A percentile compares a stretch with the other conserved stretches of the same genome.
phyloP scores from a whole-genome alignment of 129 eudicot species.

The Chrysanthemum lavandulifolium region DNA sequence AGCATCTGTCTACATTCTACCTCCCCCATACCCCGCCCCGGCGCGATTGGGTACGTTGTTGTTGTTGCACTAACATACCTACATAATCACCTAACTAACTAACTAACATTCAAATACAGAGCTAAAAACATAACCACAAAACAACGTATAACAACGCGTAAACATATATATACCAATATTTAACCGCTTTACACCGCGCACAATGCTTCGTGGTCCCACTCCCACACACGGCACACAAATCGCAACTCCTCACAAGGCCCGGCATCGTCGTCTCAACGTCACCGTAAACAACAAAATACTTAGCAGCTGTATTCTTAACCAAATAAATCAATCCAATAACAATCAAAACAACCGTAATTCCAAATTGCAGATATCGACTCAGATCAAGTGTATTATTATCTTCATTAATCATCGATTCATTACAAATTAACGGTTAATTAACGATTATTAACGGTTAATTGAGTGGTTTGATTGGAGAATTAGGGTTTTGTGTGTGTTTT shows the following conservation, averaged over 20 bases:
- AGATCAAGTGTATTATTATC: constrained; percentile 41
- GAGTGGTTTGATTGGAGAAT: too few relatives aligned
- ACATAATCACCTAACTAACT: too few relatives aligned
- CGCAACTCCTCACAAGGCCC: constrained; percentile 22
- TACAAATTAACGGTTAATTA: too few relatives aligned
- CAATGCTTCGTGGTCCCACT: constrained; percentile 53
- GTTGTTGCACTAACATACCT: too few relatives aligned
- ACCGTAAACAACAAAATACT: constrained; percentile 56
- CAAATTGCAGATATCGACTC: constrained; percentile 54
- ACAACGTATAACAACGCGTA: neutral
- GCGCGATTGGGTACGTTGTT: too few relatives aligned
- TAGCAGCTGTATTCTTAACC: constrained; percentile 59
- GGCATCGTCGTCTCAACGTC: constrained; percentile 47
- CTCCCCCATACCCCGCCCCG: too few relatives aligned
- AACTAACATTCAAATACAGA: too few relatives aligned
- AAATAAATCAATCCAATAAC: constrained; percentile 49
- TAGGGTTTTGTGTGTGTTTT: too few relatives aligned
- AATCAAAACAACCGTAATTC: constrained; percentile 37
- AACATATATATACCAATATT: constrained; percentile 54
- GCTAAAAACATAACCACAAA: neutral
- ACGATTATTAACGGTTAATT: too few relatives aligned
- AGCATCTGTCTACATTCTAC: too few relatives aligned
- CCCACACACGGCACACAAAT: constrained; percentile 65
- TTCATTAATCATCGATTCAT: constrained; percentile 49
- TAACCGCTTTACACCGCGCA: constrained; percentile 64